These are phyloP conservation scores for Serendipita vermifera DNA, from an alignment of 768 basidiomycete species.

Conservation along the genomic window DNA sequence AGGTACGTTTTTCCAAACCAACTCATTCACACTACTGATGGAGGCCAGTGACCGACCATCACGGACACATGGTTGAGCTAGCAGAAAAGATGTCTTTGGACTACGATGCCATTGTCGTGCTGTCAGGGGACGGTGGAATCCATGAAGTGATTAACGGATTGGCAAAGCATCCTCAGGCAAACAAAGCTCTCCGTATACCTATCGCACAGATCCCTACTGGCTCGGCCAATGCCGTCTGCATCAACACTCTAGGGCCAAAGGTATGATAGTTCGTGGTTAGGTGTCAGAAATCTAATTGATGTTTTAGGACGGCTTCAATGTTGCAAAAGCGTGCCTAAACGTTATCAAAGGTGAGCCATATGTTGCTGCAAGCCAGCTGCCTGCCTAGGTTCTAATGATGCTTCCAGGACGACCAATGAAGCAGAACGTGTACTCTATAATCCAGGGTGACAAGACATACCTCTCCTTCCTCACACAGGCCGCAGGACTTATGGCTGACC, in stretches of 20 bases:
- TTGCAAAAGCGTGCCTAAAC: slow-evolving; percentile 60
- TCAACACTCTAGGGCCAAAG: slow-evolving; percentile 61
- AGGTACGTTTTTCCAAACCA: slow-evolving; percentile 31
- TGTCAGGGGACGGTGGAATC: slow-evolving; percentile 75
- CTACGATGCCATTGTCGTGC: slow-evolving; percentile 57
- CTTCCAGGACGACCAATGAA: slow-evolving; percentile 53
- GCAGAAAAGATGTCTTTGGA: slow-evolving; percentile 41
- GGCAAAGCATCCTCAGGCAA: slow-evolving; percentile 46
- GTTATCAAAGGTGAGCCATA: slow-evolving; percentile 54
- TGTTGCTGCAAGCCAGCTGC: not conserved
- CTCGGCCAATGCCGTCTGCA: slow-evolving; percentile 61
- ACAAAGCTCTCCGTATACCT: slow-evolving; percentile 51
- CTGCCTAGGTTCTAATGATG: not conserved
- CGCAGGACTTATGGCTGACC: slow-evolving; percentile 71
- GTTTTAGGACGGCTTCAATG: slow-evolving; percentile 51
- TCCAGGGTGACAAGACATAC: slow-evolving; percentile 45
- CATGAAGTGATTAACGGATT: slow-evolving; percentile 81
- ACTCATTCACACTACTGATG: slow-evolving; percentile 7
- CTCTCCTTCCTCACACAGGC: slow-evolving; percentile 78
- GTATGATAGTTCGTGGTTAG: slow-evolving; percentile 24
- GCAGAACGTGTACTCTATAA: slow-evolving; percentile 65
- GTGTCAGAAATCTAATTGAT: not conserved
- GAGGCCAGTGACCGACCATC: slow-evolving; percentile 47
- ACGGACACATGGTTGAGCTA: slow-evolving; percentile 54
- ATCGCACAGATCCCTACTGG: slow-evolving; percentile 71